A percentile compares a stretch with the other conserved stretches of the same genome.
phyloP scores from a whole-genome alignment of 2,329 filamentous ascomycete species.

The Thelonectria rubi region DNA sequence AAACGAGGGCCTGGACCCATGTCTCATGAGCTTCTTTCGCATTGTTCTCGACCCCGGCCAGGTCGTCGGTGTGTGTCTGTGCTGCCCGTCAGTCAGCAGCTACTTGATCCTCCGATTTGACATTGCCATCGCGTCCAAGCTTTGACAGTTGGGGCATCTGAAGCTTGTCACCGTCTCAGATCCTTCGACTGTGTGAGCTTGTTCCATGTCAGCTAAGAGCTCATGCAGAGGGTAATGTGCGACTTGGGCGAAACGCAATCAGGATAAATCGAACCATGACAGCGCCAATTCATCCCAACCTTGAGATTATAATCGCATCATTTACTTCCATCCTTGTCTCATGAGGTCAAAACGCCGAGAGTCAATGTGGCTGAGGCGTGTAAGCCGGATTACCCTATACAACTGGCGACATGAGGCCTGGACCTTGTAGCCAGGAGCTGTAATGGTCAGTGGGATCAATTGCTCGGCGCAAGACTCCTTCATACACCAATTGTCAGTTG shows the following conservation, averaged over 20 bases:
- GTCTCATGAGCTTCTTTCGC: too few species aligned
- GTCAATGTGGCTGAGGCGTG: too few species aligned
- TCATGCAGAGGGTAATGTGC: background rate
- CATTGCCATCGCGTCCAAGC: background rate
- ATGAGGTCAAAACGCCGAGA: too few species aligned
- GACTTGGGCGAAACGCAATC: background rate
- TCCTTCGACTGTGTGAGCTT: background rate
- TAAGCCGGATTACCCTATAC: too few species aligned
- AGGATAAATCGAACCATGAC: background rate
- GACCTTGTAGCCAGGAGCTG: too few species aligned
- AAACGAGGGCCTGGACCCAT: background rate
- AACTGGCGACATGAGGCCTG: too few species aligned
- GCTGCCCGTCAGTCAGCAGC: background rate
- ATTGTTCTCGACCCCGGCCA: background rate
- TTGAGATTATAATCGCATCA: too few species aligned
- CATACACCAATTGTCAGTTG: too few species aligned
- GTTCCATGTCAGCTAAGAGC: background rate
- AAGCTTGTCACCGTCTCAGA: background rate
- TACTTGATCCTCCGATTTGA: background rate
- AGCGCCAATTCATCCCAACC: too few species aligned
- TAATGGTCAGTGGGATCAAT: too few species aligned
- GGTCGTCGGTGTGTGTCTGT: background rate
- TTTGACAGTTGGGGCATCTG: background rate
- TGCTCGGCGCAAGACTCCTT: too few species aligned
- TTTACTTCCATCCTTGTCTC: too few species aligned